These are phyloP conservation scores for Tylopilus subfusipes DNA, from an alignment of 768 basidiomycete species.

Conservation along the genomic window DNA sequence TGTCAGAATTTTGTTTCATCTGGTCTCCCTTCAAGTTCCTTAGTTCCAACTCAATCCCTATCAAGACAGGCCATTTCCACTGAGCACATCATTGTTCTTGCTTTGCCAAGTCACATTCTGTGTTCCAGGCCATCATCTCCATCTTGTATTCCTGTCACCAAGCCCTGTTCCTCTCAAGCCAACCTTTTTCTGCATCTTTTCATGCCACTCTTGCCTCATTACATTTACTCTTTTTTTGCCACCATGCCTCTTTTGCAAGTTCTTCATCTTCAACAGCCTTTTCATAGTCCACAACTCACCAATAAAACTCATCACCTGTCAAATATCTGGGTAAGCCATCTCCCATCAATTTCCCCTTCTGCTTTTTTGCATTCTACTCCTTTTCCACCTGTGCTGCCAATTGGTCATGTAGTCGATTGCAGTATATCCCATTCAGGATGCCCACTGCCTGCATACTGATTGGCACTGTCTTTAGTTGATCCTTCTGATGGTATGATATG, in stretches of 20 bases:
- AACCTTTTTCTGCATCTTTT: not conserved
- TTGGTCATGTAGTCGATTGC: slow-evolving; percentile 9
- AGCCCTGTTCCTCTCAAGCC: not conserved
- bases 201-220: not conserved
- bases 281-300: slow-evolving; percentile 4
- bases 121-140: not conserved
- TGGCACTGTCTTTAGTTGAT: not conserved
- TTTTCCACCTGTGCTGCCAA: slow-evolving; percentile 16
- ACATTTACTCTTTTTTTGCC: not conserved
- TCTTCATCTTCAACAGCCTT: slow-evolving; percentile 1
- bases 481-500: not conserved
- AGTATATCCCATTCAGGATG: slow-evolving; percentile 2
- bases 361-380: slow-evolving; percentile 6
- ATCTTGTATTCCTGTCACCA: not conserved
- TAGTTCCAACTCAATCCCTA: not conserved
- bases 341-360: slow-evolving; percentile 5
- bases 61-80: not conserved
- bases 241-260: not conserved
- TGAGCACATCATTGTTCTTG: not conserved
- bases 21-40: not conserved
- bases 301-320: slow-evolving; percentile 21
- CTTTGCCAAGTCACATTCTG: not conserved
- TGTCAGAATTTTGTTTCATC: too few relatives aligned
- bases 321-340: slow-evolving; percentile 24
- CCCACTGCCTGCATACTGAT: not conserved